Percentiles rank a stretch among this genome's conserved stretches.
Conservation (phyloP, 1,139 yeast genomes). For the Taiozyma sp. region DNA sequence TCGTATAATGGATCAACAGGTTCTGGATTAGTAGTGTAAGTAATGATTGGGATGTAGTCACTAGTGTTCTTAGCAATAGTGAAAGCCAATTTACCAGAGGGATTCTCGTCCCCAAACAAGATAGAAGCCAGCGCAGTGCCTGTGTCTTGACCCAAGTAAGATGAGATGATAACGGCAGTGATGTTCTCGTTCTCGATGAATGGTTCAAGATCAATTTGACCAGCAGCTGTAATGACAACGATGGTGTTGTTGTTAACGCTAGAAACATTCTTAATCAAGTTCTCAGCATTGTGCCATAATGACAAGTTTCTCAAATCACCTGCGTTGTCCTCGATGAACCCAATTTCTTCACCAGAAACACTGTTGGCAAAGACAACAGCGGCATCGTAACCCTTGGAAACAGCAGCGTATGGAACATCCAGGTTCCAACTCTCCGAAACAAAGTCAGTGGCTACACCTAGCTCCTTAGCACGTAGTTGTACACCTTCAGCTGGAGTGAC, state of each 20-base stretch:
- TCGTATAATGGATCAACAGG: conserved; percentile 9
- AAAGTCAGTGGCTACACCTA: conserved; percentile 38
- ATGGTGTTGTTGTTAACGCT: conserved; percentile 45
- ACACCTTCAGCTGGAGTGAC: conserved; percentile 49
- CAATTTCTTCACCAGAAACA: conserved; percentile 52
- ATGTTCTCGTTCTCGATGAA: conserved; percentile 55
- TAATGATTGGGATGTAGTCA: conserved; percentile 41
- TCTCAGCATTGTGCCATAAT: conserved; percentile 57
- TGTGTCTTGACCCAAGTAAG: conserved; percentile 39
- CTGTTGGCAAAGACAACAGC: conserved; percentile 46
- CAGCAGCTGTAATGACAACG: conserved; percentile 52
- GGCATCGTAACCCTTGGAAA: conserved; percentile 42
- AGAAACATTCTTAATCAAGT: conserved; percentile 42
- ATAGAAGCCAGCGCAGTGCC: conserved; percentile 49
- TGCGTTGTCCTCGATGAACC: conserved; percentile 51
- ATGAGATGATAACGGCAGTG: conserved; percentile 48
- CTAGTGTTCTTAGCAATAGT: conserved; percentile 45
- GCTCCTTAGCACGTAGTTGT: conserved; percentile 33
- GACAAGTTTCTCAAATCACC: conserved; percentile 49
- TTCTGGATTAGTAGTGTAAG: conserved; percentile 1
- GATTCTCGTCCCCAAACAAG: conserved; percentile 57
- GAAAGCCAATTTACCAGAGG: conserved; percentile 56
- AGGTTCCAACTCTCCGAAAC: conserved; percentile 38
- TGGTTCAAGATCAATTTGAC: conserved; percentile 51
- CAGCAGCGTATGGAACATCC: conserved; percentile 33